phyloP scores from a whole-genome alignment of 2,329 filamentous ascomycete genomes.

The Truncatella angustata region DNA sequence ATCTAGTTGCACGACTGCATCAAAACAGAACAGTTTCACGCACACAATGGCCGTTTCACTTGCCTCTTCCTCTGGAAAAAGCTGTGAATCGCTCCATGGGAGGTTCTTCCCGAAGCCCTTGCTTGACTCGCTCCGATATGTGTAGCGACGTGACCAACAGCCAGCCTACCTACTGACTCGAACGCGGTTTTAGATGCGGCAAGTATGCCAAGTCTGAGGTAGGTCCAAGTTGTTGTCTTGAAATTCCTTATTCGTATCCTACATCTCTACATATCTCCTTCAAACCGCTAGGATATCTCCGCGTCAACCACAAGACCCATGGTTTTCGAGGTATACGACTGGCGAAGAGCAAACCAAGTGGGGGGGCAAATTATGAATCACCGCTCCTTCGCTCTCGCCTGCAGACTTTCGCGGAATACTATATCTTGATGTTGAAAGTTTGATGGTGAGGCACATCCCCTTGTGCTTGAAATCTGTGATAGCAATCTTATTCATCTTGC shows the following conservation, averaged over 20 bases:
- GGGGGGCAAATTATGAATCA: slow-evolving; percentile 45
- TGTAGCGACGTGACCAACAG: no score
- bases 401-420: slow-evolving; percentile 72
- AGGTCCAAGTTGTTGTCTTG: no score
- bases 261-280: neutral
- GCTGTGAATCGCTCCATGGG: slow-evolving; percentile 73
- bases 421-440: slow-evolving; percentile 68
- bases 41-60: slow-evolving; percentile 75
- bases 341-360: slow-evolving; percentile 71
- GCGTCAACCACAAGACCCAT: slow-evolving; percentile 68
- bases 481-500: no score
- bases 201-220: no score
- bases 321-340: slow-evolving; percentile 92
- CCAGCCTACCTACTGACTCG: no score
- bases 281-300: slow-evolving; percentile 81
- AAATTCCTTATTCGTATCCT: no score
- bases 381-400: slow-evolving; percentile 62
- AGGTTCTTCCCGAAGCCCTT: slow-evolving; percentile 67
- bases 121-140: slow-evolving; percentile 12
- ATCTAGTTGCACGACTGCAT: slow-evolving; percentile 30
- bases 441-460: slow-evolving; percentile 55
- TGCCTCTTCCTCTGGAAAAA: slow-evolving; percentile 34
- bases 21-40: slow-evolving; percentile 41
- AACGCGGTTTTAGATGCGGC: no score
- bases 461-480: neutral